A percentile compares a stretch with the other conserved stretches of the same genome.
Conservation (phyloP, 106 monocot genomes). For the Dioscorea alata region DNA sequence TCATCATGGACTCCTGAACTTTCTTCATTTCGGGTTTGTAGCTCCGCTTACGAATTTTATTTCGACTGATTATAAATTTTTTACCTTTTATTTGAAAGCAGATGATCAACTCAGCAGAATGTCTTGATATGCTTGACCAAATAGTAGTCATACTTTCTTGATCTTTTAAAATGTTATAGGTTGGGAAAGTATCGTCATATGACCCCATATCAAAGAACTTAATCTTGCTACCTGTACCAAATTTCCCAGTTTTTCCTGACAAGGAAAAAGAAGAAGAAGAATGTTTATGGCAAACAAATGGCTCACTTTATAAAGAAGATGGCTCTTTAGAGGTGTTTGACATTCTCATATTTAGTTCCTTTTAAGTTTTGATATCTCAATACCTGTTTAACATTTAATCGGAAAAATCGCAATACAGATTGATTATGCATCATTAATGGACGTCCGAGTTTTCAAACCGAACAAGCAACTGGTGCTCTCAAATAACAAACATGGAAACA, state of each 20-base stretch:
- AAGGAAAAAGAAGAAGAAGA: slow-evolving; percentile 23
- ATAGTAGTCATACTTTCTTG: background rate
- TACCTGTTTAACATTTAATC: too few relatives aligned
- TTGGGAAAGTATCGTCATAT: slow-evolving; percentile 73
- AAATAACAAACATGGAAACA: slow-evolving; percentile 9
- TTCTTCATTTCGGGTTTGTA: slow-evolving; percentile 63
- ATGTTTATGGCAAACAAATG: slow-evolving; percentile 3
- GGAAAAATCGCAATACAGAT: slow-evolving; percentile 26
- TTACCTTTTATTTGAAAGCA: too few relatives aligned
- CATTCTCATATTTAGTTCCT: background rate
- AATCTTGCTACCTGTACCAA: slow-evolving; percentile 47
- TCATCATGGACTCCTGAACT: slow-evolving; percentile 91
- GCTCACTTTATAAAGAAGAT: slow-evolving; percentile 72
- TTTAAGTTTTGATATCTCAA: background rate
- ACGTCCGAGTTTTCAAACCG: slow-evolving; percentile 58
- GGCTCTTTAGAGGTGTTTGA: slow-evolving; percentile 74
- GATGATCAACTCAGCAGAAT: too few relatives aligned
- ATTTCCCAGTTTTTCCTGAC: slow-evolving; percentile 36
- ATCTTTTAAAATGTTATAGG: slow-evolving; percentile 26
- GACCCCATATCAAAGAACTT: slow-evolving; percentile 38
- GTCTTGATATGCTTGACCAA: background rate
- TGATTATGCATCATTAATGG: slow-evolving; percentile 65
- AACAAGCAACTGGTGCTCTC: background rate
- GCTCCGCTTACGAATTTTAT: too few relatives aligned
- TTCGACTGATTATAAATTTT: too few relatives aligned